Evolutionary conservation across 441 rosid species (phyloP).

Genomic region (Breynia disticha): DNA sequence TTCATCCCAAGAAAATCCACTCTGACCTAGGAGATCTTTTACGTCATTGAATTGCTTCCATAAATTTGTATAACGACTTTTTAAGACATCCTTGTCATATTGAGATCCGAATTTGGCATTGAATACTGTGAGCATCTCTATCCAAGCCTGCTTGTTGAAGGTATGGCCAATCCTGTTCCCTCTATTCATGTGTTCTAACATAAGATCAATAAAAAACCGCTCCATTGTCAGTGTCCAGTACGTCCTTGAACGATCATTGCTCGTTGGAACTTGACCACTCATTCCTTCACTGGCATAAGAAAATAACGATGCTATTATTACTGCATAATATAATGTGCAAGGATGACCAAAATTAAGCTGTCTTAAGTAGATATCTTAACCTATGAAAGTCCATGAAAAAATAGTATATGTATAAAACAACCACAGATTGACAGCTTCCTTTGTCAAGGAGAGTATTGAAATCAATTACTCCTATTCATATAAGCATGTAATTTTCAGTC

Average conservation of each 20-base stretch:
- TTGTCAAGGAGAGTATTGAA: too few relatives aligned
- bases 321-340: too few relatives aligned
- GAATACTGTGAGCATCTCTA: slow-evolving; percentile 59
- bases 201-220: slow-evolving; percentile 77
- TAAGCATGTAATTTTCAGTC: too few relatives aligned
- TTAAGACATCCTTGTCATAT: slow-evolving; percentile 72
- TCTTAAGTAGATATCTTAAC: too few relatives aligned
- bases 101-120: slow-evolving; percentile 68
- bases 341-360: too few relatives aligned
- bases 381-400: too few relatives aligned
- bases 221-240: slow-evolving; percentile 88
- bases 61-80: slow-evolving; percentile 58
- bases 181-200: slow-evolving; percentile 77
- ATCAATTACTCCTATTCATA: too few relatives aligned
- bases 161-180: slow-evolving; percentile 75
- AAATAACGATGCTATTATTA: too few relatives aligned
- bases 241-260: slow-evolving; percentile 63
- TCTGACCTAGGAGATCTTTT: slow-evolving; percentile 53
- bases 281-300: slow-evolving; percentile 22
- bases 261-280: slow-evolving; percentile 33
- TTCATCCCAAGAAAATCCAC: slow-evolving; percentile 85
- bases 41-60: slow-evolving; percentile 84
- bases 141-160: slow-evolving; percentile 86
- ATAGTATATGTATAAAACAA: too few relatives aligned
- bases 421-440: too few relatives aligned